Conservation (phyloP, 768 basidiomycete species). For the Suillus tomentosus region DNA sequence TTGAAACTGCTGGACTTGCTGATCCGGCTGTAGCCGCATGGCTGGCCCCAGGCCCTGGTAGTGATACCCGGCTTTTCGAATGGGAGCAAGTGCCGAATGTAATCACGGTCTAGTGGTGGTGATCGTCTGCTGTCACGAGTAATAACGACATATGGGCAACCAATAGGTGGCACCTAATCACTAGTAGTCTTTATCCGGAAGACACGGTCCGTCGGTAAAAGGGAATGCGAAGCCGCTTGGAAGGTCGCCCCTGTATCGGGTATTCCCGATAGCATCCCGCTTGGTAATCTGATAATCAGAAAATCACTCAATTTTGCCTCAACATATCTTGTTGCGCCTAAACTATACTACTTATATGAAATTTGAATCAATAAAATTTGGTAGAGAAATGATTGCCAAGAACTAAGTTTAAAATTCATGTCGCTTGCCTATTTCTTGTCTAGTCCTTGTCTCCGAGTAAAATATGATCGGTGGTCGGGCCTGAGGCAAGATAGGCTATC, state of each 20-base stretch:
- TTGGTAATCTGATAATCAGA: background rate
- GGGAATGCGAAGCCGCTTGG: background rate
- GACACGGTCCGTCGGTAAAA: conserved; percentile 5
- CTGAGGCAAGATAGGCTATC: conserved; percentile 8
- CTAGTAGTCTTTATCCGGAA: conserved; percentile 1
- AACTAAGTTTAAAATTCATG: background rate
- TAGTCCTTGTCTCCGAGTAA: conserved; percentile 1
- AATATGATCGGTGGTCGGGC: conserved; percentile 6
- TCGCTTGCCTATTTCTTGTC: conserved; percentile 1
- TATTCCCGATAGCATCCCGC: background rate
- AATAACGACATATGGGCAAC: background rate
- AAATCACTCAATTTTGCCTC: background rate
- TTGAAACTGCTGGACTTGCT: background rate
- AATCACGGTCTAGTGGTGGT: background rate
- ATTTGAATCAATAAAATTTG: conserved; percentile 1
- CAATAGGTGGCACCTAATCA: background rate
- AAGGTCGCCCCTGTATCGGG: background rate
- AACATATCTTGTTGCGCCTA: conserved; percentile 4
- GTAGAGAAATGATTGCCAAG: background rate
- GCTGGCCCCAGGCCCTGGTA: background rate
- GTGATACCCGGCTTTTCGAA: background rate
- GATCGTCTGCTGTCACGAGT: background rate
- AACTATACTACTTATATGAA: background rate
- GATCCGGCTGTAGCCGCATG: background rate
- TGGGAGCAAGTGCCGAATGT: background rate